These are phyloP conservation scores for Podaxis mareebaensis DNA, from an alignment of 768 basidiomycete genomes.

Conservation along the genomic window DNA sequence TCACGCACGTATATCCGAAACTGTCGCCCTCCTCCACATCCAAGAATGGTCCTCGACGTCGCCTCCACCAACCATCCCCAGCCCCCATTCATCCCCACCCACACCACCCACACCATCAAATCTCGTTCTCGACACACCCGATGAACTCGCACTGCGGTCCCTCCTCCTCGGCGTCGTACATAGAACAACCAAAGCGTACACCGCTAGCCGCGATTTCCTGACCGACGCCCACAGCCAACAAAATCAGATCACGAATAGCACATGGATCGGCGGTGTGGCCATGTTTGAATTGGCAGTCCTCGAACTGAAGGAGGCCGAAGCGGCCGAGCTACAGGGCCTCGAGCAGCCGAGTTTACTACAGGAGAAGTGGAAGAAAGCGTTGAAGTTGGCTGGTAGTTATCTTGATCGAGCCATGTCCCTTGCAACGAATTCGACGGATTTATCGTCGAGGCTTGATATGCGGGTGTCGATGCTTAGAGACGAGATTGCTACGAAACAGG, in stretches of 20 bases:
- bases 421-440: slow-evolving; percentile 56
- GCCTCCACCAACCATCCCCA: slow-evolving; percentile 36
- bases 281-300: slow-evolving; percentile 71
- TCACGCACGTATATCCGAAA: slow-evolving; percentile 57
- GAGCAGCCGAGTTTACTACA: slow-evolving; percentile 22
- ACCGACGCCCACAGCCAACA: slow-evolving; percentile 49
- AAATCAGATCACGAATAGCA: slow-evolving; percentile 45
- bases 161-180: slow-evolving; percentile 70
- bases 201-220: slow-evolving; percentile 47
- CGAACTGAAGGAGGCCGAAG: slow-evolving; percentile 61
- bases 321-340: slow-evolving; percentile 18
- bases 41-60: slow-evolving; percentile 45
- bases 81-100: background rate
- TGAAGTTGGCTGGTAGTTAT: slow-evolving; percentile 48
- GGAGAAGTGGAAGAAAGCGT: slow-evolving; percentile 48
- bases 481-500: slow-evolving; percentile 66
- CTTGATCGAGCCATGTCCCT: slow-evolving; percentile 53
- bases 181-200: slow-evolving; percentile 52
- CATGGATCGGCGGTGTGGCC: slow-evolving; percentile 69
- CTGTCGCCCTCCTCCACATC: slow-evolving; percentile 61
- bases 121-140: slow-evolving; percentile 61
- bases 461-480: slow-evolving; percentile 68
- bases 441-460: slow-evolving; percentile 69
- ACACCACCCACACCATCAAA: background rate
- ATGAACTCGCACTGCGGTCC: slow-evolving; percentile 69